phyloP scores from a whole-genome alignment of 1,284 basidiomycete genomes.

The Crepidotus sp. region DNA sequence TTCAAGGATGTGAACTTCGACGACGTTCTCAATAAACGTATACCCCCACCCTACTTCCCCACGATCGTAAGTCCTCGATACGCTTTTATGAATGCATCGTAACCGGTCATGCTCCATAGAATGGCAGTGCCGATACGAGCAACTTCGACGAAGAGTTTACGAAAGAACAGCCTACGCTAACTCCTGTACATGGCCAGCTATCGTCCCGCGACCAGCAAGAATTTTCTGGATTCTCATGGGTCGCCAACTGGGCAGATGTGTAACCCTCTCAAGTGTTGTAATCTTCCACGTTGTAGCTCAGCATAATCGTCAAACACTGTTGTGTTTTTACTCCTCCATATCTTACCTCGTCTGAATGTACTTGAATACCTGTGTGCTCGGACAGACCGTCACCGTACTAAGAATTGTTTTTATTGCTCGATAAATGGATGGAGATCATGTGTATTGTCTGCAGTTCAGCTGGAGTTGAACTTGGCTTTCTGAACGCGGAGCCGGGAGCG shows the following conservation, averaged over 20 bases:
- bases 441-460: too few species aligned
- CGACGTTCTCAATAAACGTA: slow-evolving; percentile 91
- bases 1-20: slow-evolving; percentile 98
- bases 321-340: slow-evolving; percentile 28
- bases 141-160: slow-evolving; percentile 99
- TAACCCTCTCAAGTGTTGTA: slow-evolving; percentile 24
- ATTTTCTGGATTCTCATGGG: slow-evolving; percentile 95
- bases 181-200: slow-evolving; percentile 93
- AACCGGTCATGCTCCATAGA: slow-evolving; percentile 33
- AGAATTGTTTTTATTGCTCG: slow-evolving; percentile 24
- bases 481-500: too few species aligned
- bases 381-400: slow-evolving; percentile 19
- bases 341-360: slow-evolving; percentile 35
- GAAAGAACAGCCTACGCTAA: slow-evolving; percentile 91
- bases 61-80: slow-evolving; percentile 62
- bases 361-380: slow-evolving; percentile 40
- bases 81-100: slow-evolving; percentile 8
- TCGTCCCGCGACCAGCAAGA: slow-evolving; percentile 90
- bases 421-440: slow-evolving; percentile 1
- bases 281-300: slow-evolving; percentile 14
- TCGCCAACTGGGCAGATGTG: slow-evolving; percentile 67
- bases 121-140: slow-evolving; percentile 71
- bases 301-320: slow-evolving; percentile 11
- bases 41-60: slow-evolving; percentile 96
- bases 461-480: too few species aligned